These are phyloP conservation scores for Monosporozyma yasuniensis DNA, from an alignment of 805 yeast genomes.

Conservation along the genomic window DNA sequence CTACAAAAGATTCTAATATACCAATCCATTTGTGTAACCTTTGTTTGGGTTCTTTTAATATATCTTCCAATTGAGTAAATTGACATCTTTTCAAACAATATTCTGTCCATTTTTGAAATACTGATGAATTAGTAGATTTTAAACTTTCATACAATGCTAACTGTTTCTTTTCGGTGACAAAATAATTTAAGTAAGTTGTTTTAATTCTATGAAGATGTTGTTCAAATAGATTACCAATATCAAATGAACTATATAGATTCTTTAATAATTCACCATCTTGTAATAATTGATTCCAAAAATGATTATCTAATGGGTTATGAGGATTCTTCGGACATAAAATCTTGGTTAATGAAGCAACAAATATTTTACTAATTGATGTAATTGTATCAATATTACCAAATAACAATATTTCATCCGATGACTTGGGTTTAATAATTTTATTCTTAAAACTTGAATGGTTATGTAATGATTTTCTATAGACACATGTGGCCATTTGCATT, in stretches of 20 bases:
- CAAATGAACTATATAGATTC: constrained; percentile 7
- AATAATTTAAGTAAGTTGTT: constrained; percentile 30
- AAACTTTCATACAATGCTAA: constrained; percentile 19
- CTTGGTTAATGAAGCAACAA: constrained; percentile 15
- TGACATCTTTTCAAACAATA: constrained; percentile 26
- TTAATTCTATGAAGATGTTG: constrained; percentile 28
- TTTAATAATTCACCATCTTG: constrained; percentile 1
- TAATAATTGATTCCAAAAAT: constrained; percentile 9
- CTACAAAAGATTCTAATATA: constrained; percentile 6
- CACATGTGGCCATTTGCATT: constrained; percentile 24
- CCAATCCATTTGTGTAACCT: constrained; percentile 24
- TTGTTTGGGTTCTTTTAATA: constrained; percentile 28
- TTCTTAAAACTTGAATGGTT: constrained; percentile 24
- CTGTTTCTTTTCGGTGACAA: constrained; percentile 27
- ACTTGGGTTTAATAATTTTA: constrained; percentile 20
- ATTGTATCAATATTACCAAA: constrained; percentile 39
- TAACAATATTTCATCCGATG: constrained; percentile 31
- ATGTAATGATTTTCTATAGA: constrained; percentile 29
- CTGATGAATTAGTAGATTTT: constrained; percentile 9
- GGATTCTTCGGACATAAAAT: neutral
- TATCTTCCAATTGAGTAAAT: constrained; percentile 23
- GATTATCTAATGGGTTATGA: neutral
- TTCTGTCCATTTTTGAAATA: constrained; percentile 29
- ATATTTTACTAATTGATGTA: constrained; percentile 29
- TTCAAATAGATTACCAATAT: constrained; percentile 26